Conservation (phyloP, 2,329 filamentous ascomycete species). For the Exophiala aquamarina region DNA sequence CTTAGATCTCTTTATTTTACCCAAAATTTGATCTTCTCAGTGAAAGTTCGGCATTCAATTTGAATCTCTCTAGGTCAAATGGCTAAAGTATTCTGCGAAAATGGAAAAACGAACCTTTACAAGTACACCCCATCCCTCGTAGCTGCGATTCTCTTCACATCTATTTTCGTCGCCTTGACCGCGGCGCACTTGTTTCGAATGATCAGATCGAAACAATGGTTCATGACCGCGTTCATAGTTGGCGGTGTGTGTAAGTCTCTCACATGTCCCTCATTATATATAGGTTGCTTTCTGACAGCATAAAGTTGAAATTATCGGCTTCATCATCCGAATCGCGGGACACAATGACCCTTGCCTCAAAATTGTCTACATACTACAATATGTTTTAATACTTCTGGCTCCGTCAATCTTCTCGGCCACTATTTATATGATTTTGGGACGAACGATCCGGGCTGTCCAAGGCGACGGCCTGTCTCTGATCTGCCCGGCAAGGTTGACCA, state of each 20-base stretch:
- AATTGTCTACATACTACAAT: conserved; percentile 31
- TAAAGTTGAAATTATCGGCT: conserved; percentile 40
- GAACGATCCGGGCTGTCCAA: conserved; percentile 41
- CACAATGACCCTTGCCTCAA: conserved; percentile 7
- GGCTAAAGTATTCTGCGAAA: too few relatives aligned
- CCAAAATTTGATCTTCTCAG: too few relatives aligned
- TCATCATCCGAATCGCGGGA: conserved; percentile 32
- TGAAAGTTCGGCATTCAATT: too few relatives aligned
- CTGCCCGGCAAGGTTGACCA: conserved; percentile 29
- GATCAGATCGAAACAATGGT: conserved; percentile 36
- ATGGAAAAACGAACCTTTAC: conserved; percentile 21
- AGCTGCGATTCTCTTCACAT: conserved; percentile 36
- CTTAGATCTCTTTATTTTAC: too few relatives aligned
- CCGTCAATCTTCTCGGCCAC: conserved; percentile 48
- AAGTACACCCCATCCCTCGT: conserved; percentile 38
- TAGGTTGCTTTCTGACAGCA: too few relatives aligned
- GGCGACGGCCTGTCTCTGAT: conserved; percentile 36
- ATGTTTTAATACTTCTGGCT: conserved; percentile 46
- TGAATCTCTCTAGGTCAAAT: too few relatives aligned
- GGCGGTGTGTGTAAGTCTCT: conserved; percentile 30
- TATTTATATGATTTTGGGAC: conserved; percentile 48
- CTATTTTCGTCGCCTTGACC: conserved; percentile 32
- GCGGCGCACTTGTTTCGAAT: conserved; percentile 34
- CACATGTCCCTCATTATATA: too few relatives aligned
- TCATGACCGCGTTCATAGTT: conserved; percentile 44